These are phyloP conservation scores for Penicillium sp. DNA, from an alignment of 2,329 filamentous ascomycete species.

Conservation along the genomic window DNA sequence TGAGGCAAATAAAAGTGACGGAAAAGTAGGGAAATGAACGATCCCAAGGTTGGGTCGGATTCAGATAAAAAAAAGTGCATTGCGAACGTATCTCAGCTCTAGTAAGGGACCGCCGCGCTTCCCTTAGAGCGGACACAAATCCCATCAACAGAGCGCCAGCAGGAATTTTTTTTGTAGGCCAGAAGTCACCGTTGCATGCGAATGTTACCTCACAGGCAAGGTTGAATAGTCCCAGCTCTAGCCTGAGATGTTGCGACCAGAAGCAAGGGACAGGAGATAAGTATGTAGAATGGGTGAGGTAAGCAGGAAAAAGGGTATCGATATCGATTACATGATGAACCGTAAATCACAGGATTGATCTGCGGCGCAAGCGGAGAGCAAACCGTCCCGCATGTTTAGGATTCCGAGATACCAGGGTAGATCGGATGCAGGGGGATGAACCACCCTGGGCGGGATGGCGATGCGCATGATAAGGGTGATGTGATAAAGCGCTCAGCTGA, in stretches of 20 bases:
- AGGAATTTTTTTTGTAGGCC: constrained; percentile 12
- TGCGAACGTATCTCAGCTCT: constrained; percentile 17
- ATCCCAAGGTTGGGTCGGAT: neutral
- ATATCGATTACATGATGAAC: constrained; percentile 26
- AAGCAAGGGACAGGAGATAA: constrained; percentile 20
- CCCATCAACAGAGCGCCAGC: constrained; percentile 19
- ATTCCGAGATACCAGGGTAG: constrained; percentile 12
- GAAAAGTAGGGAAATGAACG: neutral
- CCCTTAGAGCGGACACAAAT: constrained; percentile 14
- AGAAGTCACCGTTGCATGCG: constrained; percentile 10
- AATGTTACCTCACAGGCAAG: constrained; percentile 13
- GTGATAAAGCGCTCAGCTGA: constrained; percentile 60
- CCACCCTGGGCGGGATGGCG: constrained; percentile 13
- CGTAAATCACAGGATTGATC: constrained; percentile 5
- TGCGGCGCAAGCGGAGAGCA: constrained; percentile 17
- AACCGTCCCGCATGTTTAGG: constrained; percentile 8
- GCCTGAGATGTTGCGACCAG: constrained; percentile 16
- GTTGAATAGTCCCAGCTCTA: constrained; percentile 5
- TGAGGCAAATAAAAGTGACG: neutral
- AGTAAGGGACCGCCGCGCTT: constrained; percentile 22
- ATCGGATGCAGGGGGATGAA: constrained; percentile 4
- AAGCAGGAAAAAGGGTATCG: constrained; percentile 29
- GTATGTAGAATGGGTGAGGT: constrained; percentile 1
- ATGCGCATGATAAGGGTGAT: constrained; percentile 10
- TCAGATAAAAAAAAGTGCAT: constrained; percentile 11